Percentiles rank a stretch among this genome's conserved stretches.
These are phyloP conservation scores for Symbiodinium natans DNA, from an alignment of 73 alveolate species.

Conservation along the genomic window DNA sequence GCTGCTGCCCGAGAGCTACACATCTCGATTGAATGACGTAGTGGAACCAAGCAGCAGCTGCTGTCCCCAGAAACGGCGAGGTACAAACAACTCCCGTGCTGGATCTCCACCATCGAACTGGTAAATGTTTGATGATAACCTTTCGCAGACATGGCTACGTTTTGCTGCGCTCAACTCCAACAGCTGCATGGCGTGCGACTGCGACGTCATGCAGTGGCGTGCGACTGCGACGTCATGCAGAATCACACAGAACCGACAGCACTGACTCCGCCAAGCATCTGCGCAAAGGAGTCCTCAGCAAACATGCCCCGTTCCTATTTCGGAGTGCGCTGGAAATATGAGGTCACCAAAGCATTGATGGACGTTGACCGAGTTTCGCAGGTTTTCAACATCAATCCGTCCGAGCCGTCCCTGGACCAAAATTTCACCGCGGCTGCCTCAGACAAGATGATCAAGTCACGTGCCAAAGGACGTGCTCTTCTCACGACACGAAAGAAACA, in stretches of 20 bases:
- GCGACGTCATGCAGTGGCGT: not conserved
- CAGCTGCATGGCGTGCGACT: not conserved
- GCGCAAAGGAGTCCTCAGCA: slow-evolving; percentile 48
- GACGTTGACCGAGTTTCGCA: slow-evolving; percentile 1
- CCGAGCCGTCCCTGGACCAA: slow-evolving; percentile 72
- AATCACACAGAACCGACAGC: too few species aligned
- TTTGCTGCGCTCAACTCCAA: too few species aligned
- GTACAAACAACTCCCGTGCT: slow-evolving; percentile 64
- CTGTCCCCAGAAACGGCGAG: slow-evolving; percentile 87
- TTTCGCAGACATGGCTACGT: too few species aligned
- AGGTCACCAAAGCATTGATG: too few species aligned
- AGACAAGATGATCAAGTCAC: too few species aligned
- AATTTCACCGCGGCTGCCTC: slow-evolving; percentile 46
- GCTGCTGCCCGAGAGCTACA: too few species aligned
- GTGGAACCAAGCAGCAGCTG: slow-evolving; percentile 17
- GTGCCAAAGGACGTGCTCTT: not conserved
- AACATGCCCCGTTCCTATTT: too few species aligned
- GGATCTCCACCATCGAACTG: slow-evolving; percentile 92
- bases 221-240: not conserved
- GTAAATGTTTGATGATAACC: slow-evolving; percentile 44
- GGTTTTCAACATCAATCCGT: not conserved
- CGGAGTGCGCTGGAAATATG: too few species aligned
- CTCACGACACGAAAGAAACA: not conserved
- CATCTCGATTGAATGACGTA: too few species aligned
- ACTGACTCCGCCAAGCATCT: slow-evolving; percentile 6